Conservation (phyloP, 345 rosid genomes). For the Citrus trifoliata region DNA sequence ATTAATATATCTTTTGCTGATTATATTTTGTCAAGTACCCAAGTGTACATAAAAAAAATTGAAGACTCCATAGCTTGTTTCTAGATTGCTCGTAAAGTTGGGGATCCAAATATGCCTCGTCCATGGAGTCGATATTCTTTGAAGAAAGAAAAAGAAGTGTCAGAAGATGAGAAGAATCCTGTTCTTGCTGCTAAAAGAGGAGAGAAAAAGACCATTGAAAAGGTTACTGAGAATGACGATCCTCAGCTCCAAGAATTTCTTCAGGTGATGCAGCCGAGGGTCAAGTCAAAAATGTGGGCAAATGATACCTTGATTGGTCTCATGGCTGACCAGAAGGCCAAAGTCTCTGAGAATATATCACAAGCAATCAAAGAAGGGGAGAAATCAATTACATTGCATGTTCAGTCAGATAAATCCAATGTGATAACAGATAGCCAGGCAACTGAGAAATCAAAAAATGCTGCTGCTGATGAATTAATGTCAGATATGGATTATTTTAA, state of each 20-base stretch:
- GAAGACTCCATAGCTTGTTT: slow-evolving; percentile 1
- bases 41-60: background rate
- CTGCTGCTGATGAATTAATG: slow-evolving; percentile 44
- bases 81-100: slow-evolving; percentile 73
- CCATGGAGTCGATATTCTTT: slow-evolving; percentile 84
- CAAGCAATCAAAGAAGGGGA: slow-evolving; percentile 28
- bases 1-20: background rate
- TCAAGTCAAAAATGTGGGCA: slow-evolving; percentile 73
- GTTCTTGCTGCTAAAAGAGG: slow-evolving; percentile 23
- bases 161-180: slow-evolving; percentile 18
- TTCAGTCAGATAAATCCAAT: slow-evolving; percentile 21
- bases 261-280: slow-evolving; percentile 75
- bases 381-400: slow-evolving; percentile 18
- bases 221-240: slow-evolving; percentile 40
- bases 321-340: slow-evolving; percentile 17
- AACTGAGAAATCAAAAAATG: slow-evolving; percentile 23
- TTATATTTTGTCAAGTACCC: background rate
- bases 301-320: slow-evolving; percentile 54
- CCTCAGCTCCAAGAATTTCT: slow-evolving; percentile 65
- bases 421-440: slow-evolving; percentile 23
- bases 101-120: slow-evolving; percentile 64
- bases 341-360: slow-evolving; percentile 21
- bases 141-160: slow-evolving; percentile 38
- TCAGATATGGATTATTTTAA: slow-evolving; percentile 89
- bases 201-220: slow-evolving; percentile 29